Base-by-base conservation (phyloP, 2,329 filamentous ascomycete species). In the Penicillium sp. region DNA sequence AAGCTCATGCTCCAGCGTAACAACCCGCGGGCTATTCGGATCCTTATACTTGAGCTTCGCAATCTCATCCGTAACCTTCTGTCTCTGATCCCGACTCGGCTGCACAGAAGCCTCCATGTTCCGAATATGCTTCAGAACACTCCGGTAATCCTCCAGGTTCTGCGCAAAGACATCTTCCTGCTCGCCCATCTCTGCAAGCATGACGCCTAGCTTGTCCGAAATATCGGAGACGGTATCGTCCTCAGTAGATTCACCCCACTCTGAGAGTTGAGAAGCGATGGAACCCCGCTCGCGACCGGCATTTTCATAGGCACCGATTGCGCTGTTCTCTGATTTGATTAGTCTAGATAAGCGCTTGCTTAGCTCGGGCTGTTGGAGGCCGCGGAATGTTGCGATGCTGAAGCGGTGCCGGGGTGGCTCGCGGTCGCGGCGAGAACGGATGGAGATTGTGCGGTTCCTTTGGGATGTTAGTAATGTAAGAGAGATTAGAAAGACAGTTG, bases 61-160 rank as follows among this genome's bases (percentile, higher is more conserved):
- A 67, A 99, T 96, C 75, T 99, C 93, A 70, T 97, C 93, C 55
- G 87, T 82, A 60, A 97, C 88, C 83, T 95, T 96, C 60, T 83
- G 80, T 77, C 94, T 94, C 67, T 89, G 84, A 65, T 96, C 92
- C 56, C 94, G 84, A 68, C 89, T 92, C 6, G 94, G 94, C 79
- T 97, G 92, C 15, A 99, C 93, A 63, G 90, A 95, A 77, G 89
- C 88, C 80, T 99, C 94, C 14, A 92, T 97, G 75, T 99, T 96
- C 63, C 94, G 85, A 65, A 99, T 95, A 63, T 90, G 84, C 83
- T 99, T 99, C 73, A 99, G 80, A 23, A 91, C 77, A 31, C 80
- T 82, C 47, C 94, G 85, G 63, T 89, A 90, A 59, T 96, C 92
- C 73, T 99, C 94, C 53, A 99, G 75, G 47, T 87, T 87, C 73